phyloP scores from a whole-genome alignment of 2,329 filamentous ascomycete species.

The Monosporascus sp. region DNA sequence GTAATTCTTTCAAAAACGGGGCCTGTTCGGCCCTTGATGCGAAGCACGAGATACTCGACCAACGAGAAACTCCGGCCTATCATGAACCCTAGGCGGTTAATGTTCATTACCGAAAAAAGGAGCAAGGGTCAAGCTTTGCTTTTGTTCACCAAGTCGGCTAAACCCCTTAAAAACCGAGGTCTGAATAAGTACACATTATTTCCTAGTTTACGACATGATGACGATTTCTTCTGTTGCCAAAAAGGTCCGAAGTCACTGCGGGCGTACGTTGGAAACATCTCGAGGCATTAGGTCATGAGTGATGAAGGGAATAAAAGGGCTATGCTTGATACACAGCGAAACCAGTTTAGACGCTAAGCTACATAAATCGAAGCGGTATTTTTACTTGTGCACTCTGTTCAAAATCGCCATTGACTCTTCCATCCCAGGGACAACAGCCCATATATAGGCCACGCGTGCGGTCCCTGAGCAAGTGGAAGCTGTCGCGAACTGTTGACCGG shows the following conservation, averaged over 20 bases:
- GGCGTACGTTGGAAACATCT: constrained; percentile 32
- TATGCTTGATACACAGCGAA: constrained; percentile 32
- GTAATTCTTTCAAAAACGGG: constrained; percentile 22
- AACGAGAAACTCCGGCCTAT: constrained; percentile 24
- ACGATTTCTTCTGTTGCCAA: constrained; percentile 31
- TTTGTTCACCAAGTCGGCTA: constrained; percentile 22
- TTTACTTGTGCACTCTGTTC: neutral
- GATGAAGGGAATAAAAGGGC: constrained; percentile 35
- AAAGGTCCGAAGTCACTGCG: constrained; percentile 34
- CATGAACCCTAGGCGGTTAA: constrained; percentile 28
- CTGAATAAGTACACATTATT: constrained; percentile 26
- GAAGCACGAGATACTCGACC: constrained; percentile 27
- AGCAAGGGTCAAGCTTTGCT: constrained; percentile 13
- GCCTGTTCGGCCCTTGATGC: constrained; percentile 17
- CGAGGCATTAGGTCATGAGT: constrained; percentile 36
- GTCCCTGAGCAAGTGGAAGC: no score
- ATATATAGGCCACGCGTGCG: no score
- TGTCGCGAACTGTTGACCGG: no score
- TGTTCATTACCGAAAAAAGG: constrained; percentile 27
- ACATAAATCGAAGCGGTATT: constrained; percentile 20
- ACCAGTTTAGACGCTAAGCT: constrained; percentile 23
- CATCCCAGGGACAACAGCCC: no score
- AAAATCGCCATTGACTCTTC: neutral
- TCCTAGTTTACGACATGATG: constrained; percentile 30
- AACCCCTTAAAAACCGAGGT: constrained; percentile 17